Evolutionary conservation across 495 filamentous ascomycete genomes (phyloP).

Genomic region (Neurospora sp.): DNA sequence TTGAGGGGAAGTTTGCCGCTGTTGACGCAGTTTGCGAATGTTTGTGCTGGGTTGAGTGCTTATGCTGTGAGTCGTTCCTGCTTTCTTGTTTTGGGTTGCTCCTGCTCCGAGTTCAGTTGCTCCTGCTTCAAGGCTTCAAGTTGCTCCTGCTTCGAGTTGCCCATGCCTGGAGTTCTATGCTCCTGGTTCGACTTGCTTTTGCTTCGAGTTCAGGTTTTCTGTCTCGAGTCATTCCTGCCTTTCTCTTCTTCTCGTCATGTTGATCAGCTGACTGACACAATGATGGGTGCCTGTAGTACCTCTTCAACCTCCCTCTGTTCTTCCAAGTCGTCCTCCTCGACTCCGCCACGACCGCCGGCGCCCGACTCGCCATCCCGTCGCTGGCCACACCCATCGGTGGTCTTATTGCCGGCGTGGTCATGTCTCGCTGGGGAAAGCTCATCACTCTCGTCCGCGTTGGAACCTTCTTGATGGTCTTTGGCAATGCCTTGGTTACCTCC

Average conservation of each 20-base stretch:
- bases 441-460: constrained; percentile 45
- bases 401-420: constrained; percentile 50
- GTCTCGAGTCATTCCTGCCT: not conserved
- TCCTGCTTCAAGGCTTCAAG: not conserved
- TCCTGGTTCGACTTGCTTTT: not conserved
- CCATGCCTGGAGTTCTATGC: too few species aligned
- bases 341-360: constrained; percentile 49
- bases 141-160: not conserved
- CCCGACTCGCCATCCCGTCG: constrained; percentile 50
- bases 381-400: constrained; percentile 52
- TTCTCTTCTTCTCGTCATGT: not conserved
- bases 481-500: constrained; percentile 45
- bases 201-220: not conserved
- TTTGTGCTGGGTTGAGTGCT: constrained; percentile 51
- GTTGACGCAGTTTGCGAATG: constrained; percentile 48
- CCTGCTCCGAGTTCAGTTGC: not conserved
- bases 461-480: constrained; percentile 48
- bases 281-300: constrained; percentile 34
- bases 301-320: constrained; percentile 55
- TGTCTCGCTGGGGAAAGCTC: constrained; percentile 55
- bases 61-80: constrained; percentile 43
- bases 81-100: not conserved
- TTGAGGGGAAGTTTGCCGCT: constrained; percentile 42
- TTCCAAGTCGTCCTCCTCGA: constrained; percentile 56
- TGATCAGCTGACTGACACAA: constrained; percentile 1